Percentiles rank a stretch among this genome's conserved stretches.
These are phyloP conservation scores for Cnidoscolus chayamansa DNA, from an alignment of 441 rosid species.

Conservation along the genomic window DNA sequence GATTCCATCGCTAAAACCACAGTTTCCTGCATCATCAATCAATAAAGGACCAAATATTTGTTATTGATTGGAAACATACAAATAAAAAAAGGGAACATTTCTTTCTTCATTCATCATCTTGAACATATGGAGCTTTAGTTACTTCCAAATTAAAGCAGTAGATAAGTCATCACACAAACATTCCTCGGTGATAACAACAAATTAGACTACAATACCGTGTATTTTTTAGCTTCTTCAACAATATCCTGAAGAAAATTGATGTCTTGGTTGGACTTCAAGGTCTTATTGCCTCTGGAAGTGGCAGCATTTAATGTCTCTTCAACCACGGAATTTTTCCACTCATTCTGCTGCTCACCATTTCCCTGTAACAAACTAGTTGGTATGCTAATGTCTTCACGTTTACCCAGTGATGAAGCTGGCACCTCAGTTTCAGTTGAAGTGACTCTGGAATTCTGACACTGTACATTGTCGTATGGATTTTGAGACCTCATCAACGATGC, in stretches of 20 bases:
- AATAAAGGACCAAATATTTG: background rate
- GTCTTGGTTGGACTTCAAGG: slow-evolving; percentile 24
- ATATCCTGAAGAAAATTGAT: slow-evolving; percentile 54
- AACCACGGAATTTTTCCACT: slow-evolving; percentile 22
- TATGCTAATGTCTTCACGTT: slow-evolving; percentile 17
- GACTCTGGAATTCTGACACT: slow-evolving; percentile 16
- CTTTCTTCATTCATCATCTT: background rate
- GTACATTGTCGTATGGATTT: slow-evolving; percentile 22
- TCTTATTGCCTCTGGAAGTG: slow-evolving; percentile 26
- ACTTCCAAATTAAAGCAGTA: background rate
- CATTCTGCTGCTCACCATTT: slow-evolving; percentile 6
- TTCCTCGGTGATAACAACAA: background rate
- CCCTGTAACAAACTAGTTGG: slow-evolving; percentile 17
- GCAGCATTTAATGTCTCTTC: slow-evolving; percentile 20
- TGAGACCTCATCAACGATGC: slow-evolving; percentile 33
- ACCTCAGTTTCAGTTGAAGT: slow-evolving; percentile 25
- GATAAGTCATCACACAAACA: background rate
- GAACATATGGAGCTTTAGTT: background rate
- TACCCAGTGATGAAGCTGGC: slow-evolving; percentile 21
- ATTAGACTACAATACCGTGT: slow-evolving; percentile 48
- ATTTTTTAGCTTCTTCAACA: slow-evolving; percentile 69
- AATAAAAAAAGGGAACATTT: background rate
- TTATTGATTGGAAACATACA: background rate
- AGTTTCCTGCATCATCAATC: slow-evolving; percentile 51
- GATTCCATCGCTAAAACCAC: slow-evolving; percentile 73